phyloP scores from a whole-genome alignment of 1,284 basidiomycete genomes.

The Puccinia brachypodii region DNA sequence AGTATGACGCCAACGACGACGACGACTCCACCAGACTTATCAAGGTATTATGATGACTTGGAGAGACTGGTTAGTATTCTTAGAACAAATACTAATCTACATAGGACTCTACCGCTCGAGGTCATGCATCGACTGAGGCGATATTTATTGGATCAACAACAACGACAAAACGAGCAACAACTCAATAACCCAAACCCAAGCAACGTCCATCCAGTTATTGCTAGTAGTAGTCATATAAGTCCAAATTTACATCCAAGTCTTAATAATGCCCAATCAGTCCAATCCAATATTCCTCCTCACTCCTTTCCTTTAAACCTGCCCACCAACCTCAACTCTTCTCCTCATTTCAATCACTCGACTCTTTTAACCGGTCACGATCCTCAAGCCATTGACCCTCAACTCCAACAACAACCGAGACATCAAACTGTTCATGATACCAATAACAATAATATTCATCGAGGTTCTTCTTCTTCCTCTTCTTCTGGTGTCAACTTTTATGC shows the following conservation, averaged over 20 bases:
- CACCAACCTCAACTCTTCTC: neutral
- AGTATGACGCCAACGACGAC: neutral
- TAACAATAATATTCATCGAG: no score
- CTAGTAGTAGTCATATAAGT: neutral
- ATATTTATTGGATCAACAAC: constrained; percentile 39
- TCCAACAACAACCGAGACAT: no score
- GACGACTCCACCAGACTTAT: neutral
- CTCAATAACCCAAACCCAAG: neutral
- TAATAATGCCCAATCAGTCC: neutral
- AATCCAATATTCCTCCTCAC: neutral
- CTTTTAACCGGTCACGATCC: neutral
- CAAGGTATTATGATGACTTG: constrained; percentile 42
- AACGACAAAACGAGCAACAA: neutral
- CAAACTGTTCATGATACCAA: no score
- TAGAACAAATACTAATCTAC: constrained; percentile 15
- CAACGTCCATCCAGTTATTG: neutral
- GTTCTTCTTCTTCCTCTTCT: no score
- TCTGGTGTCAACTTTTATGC: no score
- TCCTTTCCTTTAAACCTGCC: neutral
- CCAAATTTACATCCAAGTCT: neutral
- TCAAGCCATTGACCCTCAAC: constrained; percentile 3
- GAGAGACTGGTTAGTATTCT: constrained; percentile 32
- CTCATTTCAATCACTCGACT: neutral
- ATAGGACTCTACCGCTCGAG: constrained; percentile 23
- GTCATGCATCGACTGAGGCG: constrained; percentile 39